Evolutionary conservation across 1,284 basidiomycete genomes (phyloP).

Genomic region (Cryptococcus sp.): DNA sequence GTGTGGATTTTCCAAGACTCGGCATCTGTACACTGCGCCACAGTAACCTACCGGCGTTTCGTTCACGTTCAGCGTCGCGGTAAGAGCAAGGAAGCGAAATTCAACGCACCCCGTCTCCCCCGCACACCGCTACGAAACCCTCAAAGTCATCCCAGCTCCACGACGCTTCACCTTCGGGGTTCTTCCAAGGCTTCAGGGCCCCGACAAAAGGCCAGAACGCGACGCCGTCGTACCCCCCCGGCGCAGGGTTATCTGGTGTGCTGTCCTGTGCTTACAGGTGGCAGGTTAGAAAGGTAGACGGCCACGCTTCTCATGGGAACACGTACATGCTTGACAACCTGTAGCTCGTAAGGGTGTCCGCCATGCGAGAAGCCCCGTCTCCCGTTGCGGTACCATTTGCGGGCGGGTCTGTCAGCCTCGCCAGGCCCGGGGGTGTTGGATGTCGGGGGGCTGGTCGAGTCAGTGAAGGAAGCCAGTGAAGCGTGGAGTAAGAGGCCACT

Average conservation of each 20-base stretch:
- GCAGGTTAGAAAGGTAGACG: not conserved
- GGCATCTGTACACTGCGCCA: constrained; percentile 9
- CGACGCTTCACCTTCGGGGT: not conserved
- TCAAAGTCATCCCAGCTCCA: constrained; percentile 10
- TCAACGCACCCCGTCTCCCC: constrained; percentile 2
- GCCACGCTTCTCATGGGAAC: not conserved
- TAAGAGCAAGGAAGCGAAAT: not conserved
- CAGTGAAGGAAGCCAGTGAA: no score
- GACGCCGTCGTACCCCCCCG: constrained; percentile 4
- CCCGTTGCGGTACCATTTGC: constrained; percentile 13
- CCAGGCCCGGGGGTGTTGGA: no score
- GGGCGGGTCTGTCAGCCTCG: not conserved
- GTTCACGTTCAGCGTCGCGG: not conserved
- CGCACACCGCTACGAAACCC: constrained; percentile 6
- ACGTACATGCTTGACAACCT: not conserved
- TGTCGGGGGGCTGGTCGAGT: no score
- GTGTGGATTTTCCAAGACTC: constrained; percentile 10
- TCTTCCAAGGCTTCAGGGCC: constrained; percentile 3
- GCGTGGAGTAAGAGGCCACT: no score
- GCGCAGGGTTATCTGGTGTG: not conserved
- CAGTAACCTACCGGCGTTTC: constrained; percentile 2
- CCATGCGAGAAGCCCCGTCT: not conserved
- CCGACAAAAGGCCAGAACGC: constrained; percentile 19
- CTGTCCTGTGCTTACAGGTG: not conserved
- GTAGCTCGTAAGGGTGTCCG: constrained; percentile 11